Evolutionary conservation across 164 flowering plant genomes (phyloP).

Genomic region (Magnolia officinalis): DNA sequence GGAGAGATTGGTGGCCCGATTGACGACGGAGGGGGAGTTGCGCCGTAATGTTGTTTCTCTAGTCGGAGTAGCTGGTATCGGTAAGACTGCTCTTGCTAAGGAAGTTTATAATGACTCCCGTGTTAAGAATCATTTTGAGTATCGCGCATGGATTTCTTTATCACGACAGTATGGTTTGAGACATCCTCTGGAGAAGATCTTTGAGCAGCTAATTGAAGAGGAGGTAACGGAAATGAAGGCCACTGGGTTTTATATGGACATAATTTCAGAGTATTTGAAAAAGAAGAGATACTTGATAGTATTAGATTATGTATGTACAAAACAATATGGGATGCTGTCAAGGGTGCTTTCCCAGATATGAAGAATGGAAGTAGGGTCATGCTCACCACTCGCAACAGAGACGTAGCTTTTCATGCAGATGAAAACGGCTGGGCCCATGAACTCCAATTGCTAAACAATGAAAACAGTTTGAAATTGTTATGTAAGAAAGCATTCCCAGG

Average conservation of each 20-base stretch:
- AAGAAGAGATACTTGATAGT: slow-evolving; percentile 21
- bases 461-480: neutral
- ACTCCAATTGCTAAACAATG: neutral
- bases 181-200: neutral
- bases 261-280: neutral
- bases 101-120: slow-evolving; percentile 4
- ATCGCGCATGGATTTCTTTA: slow-evolving; percentile 18
- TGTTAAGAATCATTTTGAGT: slow-evolving; percentile 3
- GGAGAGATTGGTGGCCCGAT: slow-evolving; percentile 29
- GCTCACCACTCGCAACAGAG: slow-evolving; percentile 30
- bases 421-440: neutral
- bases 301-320: slow-evolving; percentile 39
- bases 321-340: slow-evolving; percentile 25
- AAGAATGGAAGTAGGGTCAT: slow-evolving; percentile 28
- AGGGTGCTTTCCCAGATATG: slow-evolving; percentile 23
- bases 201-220: neutral
- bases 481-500: neutral
- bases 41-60: slow-evolving; percentile 1
- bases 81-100: slow-evolving; percentile 19
- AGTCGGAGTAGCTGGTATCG: slow-evolving; percentile 15
- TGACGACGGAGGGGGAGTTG: slow-evolving; percentile 17
- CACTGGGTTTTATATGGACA: slow-evolving; percentile 20
- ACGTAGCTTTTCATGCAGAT: slow-evolving; percentile 17
- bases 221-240: slow-evolving; percentile 20
- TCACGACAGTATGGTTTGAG: neutral